Percentiles rank a stretch among this genome's conserved stretches.
Conservation (phyloP, 2,329 filamentous ascomycete genomes). For the Ophiostoma piceae region DNA sequence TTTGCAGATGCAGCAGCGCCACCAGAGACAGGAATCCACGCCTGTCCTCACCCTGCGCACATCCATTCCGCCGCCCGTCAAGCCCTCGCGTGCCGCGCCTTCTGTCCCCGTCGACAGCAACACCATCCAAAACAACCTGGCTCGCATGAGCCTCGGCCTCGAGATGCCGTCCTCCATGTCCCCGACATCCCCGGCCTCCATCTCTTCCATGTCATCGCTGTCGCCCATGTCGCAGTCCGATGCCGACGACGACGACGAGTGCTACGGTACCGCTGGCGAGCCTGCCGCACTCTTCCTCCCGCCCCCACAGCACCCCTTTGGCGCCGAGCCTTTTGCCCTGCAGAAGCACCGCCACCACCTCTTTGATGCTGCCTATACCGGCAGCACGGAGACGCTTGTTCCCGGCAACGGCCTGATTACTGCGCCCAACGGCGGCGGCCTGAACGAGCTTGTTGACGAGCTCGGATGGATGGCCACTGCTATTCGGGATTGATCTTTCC, state of each 20-base stretch:
- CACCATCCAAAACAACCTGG: slow-evolving; percentile 28
- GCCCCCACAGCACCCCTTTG: slow-evolving; percentile 7
- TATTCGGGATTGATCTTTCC: slow-evolving; percentile 35
- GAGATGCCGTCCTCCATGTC: slow-evolving; percentile 12
- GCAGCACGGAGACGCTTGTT: slow-evolving; percentile 33
- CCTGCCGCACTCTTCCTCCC: slow-evolving; percentile 16
- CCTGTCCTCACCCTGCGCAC: not conserved
- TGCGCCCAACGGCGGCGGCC: slow-evolving; percentile 29
- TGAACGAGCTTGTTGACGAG: slow-evolving; percentile 39
- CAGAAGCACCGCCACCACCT: slow-evolving; percentile 29
- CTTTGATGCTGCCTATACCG: slow-evolving; percentile 27
- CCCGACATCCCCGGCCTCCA: slow-evolving; percentile 21
- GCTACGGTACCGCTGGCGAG: not conserved
- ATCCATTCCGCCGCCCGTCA: slow-evolving; percentile 22
- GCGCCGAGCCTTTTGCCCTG: not conserved
- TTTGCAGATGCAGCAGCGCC: not conserved
- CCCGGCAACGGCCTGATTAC: slow-evolving; percentile 30
- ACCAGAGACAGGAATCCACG: not conserved
- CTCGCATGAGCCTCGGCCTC: slow-evolving; percentile 27
- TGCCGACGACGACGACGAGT: slow-evolving; percentile 18
- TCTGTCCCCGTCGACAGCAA: not conserved
- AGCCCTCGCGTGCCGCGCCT: slow-evolving; percentile 14
- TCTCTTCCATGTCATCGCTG: slow-evolving; percentile 19
- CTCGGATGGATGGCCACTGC: slow-evolving; percentile 49
- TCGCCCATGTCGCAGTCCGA: slow-evolving; percentile 17